Evolutionary conservation across 2,329 filamentous ascomycete species (phyloP), one percentile per base, ranked within the genome.

Genomic region (Sarocladium kiliense): DNA sequence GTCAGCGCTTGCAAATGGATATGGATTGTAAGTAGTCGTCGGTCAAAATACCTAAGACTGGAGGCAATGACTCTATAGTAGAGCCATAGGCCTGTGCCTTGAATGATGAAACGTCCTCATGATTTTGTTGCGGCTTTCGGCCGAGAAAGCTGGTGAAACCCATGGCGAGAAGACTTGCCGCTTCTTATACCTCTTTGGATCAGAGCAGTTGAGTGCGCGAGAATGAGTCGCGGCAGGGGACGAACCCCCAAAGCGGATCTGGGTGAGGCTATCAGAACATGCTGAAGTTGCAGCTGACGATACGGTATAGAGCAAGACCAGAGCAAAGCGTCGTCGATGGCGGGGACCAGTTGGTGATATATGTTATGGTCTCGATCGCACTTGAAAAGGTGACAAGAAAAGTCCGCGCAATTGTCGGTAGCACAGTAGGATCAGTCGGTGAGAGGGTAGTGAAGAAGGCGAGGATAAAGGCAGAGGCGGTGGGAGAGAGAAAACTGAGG

Each of bases 41-140:
- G 12, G 5, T 39, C 16, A 18, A 27, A 49, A 18, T 47, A 56
- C 55, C 57, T 30, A 54, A 49, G 14, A 57, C 54, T 12, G 57
- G 57, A 26, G 57, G 57, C 14, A 57, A 50, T 12, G 57, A 54
- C 18, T 26, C 41, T 19, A 54, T 45, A 6, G 57, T 54, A 14
- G 55, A 42, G 18, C 56, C 56, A 36, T 59, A 59, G 12, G 57
- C 39, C 26, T 57, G 55, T 18, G 44, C 54, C 25, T 54, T 59
- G 36, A 57, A 54, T 14, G 23, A 23, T 3, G 18, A 34, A 3
- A 41, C 25, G 18, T 47, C 37, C 2, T 42, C n/a, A 14, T 49
- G 39, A 27, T 6, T 19, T 26, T 50, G n/a, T 21, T 27, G 23
- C n/a, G 54, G 23, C 26, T 53, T 54, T 32, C 39, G 26, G 26